Evolutionary conservation across 129 eudicot species (phyloP).

Genomic region (Lactuca sativa): DNA sequence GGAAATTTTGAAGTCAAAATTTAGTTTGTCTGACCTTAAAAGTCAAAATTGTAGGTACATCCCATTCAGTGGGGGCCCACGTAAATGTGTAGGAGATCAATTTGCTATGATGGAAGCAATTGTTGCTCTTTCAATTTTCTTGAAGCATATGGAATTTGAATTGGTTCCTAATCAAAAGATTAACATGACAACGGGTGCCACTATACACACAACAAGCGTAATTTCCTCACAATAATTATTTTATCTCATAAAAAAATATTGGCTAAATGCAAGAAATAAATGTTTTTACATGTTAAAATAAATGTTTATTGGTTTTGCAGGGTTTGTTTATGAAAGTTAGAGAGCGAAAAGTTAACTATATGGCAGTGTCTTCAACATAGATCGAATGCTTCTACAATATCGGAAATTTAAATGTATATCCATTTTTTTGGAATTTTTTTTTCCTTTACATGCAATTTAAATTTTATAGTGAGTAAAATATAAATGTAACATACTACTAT

Average conservation of each 20-base stretch:
- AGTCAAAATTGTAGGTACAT: conserved; percentile 55
- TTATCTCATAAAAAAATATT: not conserved
- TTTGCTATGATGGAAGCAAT: conserved; percentile 93
- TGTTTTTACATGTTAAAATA: not conserved
- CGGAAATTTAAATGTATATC: conserved; percentile 16
- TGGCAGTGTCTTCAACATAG: conserved; percentile 35
- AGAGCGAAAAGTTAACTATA: conserved; percentile 45
- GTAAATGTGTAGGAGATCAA: conserved; percentile 98
- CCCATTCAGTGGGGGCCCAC: conserved; percentile 97
- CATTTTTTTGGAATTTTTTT: not conserved
- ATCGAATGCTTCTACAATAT: conserved; percentile 11
- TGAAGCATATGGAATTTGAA: conserved; percentile 79
- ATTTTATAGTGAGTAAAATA: conserved; percentile 1
- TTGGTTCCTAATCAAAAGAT: conserved; percentile 88
- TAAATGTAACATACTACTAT: conserved; percentile 1
- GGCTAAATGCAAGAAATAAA: no score
- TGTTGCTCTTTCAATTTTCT: conserved; percentile 77
- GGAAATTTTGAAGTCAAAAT: not conserved
- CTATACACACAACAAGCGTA: conserved; percentile 97
- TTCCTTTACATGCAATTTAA: not conserved
- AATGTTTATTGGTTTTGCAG: conserved; percentile 40
- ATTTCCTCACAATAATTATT: conserved; percentile 19
- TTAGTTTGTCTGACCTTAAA: conserved; percentile 17
- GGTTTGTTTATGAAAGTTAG: conserved; percentile 86
- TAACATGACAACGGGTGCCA: conserved; percentile 97